Evolutionary conservation across 2,329 filamentous ascomycete species (phyloP).

Genomic region (Pseudocercospora fuligena): DNA sequence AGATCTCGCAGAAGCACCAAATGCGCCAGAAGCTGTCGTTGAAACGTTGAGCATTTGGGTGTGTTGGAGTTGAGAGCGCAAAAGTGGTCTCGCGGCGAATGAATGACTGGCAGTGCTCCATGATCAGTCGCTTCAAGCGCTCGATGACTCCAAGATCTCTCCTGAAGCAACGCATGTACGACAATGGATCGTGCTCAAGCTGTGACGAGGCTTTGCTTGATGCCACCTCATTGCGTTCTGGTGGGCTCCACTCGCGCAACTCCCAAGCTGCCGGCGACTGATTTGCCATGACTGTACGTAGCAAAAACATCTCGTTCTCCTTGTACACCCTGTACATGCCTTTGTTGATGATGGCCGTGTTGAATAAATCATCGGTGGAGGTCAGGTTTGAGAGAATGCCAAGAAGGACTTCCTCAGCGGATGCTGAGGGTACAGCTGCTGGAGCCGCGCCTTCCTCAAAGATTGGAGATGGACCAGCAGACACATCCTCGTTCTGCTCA

Average conservation of each 20-base stretch:
- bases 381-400: slow-evolving; percentile 56
- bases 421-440: slow-evolving; percentile 18
- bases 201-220: slow-evolving; percentile 41
- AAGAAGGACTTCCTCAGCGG: slow-evolving; percentile 57
- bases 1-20: slow-evolving; percentile 69
- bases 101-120: slow-evolving; percentile 60
- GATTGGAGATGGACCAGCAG: not conserved
- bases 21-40: slow-evolving; percentile 69
- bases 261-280: slow-evolving; percentile 66
- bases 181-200: slow-evolving; percentile 58
- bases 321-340: slow-evolving; percentile 65
- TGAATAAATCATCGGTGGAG: slow-evolving; percentile 60
- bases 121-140: slow-evolving; percentile 61
- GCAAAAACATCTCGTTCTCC: slow-evolving; percentile 58
- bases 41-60: slow-evolving; percentile 54
- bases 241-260: slow-evolving; percentile 61
- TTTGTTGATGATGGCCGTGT: slow-evolving; percentile 58
- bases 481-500: not conserved
- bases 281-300: slow-evolving; percentile 56
- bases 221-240: slow-evolving; percentile 50
- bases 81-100: slow-evolving; percentile 61
- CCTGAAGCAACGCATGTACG: slow-evolving; percentile 58
- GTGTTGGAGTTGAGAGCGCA: slow-evolving; percentile 56
- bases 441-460: not conserved
- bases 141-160: slow-evolving; percentile 60